A percentile compares a stretch with the other conserved stretches of the same genome.
Conservation (phyloP, 768 basidiomycete genomes). For the Phylloporus sp. region DNA sequence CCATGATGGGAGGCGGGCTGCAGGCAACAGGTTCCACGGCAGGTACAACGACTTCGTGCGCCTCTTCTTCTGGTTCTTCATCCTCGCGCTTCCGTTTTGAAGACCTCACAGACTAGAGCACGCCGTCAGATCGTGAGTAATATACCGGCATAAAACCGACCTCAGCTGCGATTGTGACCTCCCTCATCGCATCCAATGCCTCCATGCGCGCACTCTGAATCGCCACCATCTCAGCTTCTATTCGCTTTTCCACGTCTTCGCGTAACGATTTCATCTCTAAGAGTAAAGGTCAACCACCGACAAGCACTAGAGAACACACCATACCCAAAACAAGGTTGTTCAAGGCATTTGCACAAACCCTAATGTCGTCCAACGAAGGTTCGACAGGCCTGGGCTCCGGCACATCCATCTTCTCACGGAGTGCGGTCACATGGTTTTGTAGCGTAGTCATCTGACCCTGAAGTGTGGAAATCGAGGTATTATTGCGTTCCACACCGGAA, state of each 20-base stretch:
- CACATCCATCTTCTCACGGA: constrained; percentile 22
- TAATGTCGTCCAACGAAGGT: constrained; percentile 18
- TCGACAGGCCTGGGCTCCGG: constrained; percentile 7
- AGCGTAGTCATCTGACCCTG: constrained; percentile 22
- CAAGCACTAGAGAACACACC: constrained; percentile 2
- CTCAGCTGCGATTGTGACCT: constrained; percentile 33
- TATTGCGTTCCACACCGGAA: constrained; percentile 27
- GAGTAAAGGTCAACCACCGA: background rate
- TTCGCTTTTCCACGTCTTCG: constrained; percentile 41
- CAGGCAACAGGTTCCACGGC: background rate
- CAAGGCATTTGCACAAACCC: constrained; percentile 34
- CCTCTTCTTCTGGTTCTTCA: constrained; percentile 31
- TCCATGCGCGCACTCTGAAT: constrained; percentile 40
- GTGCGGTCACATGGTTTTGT: constrained; percentile 16
- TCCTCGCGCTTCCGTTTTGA: constrained; percentile 64
- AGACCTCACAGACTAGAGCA: constrained; percentile 31
- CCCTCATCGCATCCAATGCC: constrained; percentile 35
- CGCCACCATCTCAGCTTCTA: constrained; percentile 43
- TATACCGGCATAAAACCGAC: constrained; percentile 17
- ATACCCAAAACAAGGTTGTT: constrained; percentile 42
- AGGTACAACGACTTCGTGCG: background rate
- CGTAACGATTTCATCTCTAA: constrained; percentile 46
- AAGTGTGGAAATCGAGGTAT: constrained; percentile 27
- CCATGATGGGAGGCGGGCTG: background rate
- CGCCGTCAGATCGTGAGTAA: constrained; percentile 22